Evolutionary conservation across 2,329 filamentous ascomycete species (phyloP).

Genomic region (Neodidymelliopsis sp.): DNA sequence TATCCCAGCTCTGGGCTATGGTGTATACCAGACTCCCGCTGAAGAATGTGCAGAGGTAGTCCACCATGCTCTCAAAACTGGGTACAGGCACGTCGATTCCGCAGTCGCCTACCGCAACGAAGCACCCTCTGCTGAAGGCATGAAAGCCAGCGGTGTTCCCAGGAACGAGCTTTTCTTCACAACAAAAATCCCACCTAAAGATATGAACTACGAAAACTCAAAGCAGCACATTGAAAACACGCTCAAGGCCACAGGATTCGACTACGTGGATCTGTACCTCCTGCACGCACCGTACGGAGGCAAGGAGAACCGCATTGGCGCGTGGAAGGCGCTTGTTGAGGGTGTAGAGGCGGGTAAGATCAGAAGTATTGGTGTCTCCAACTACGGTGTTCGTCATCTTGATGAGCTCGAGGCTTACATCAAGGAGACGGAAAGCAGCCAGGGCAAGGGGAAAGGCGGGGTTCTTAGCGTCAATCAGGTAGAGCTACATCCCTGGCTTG

Average conservation of each 20-base stretch:
- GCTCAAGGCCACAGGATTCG: slow-evolving; percentile 64
- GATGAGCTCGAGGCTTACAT: slow-evolving; percentile 63
- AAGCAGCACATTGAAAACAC: slow-evolving; percentile 62
- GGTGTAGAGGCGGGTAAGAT: slow-evolving; percentile 61
- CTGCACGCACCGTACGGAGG: slow-evolving; percentile 63
- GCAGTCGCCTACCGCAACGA: slow-evolving; percentile 74
- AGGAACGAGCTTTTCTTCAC: slow-evolving; percentile 72
- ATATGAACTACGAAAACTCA: slow-evolving; percentile 67
- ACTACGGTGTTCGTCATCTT: slow-evolving; percentile 64
- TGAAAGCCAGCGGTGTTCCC: slow-evolving; percentile 63
- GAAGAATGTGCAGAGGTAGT: slow-evolving; percentile 65
- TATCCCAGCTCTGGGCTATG: slow-evolving; percentile 67
- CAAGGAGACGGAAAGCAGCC: slow-evolving; percentile 68
- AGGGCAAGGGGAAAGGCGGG: slow-evolving; percentile 70
- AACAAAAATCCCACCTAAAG: slow-evolving; percentile 70
- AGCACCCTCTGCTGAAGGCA: slow-evolving; percentile 68
- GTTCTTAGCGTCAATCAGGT: slow-evolving; percentile 80
- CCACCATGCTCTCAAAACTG: slow-evolving; percentile 63
- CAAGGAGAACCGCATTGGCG: slow-evolving; percentile 57
- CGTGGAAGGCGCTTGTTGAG: slow-evolving; percentile 63
- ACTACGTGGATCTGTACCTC: slow-evolving; percentile 72
- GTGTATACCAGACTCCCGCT: slow-evolving; percentile 60
- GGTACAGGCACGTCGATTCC: slow-evolving; percentile 72
- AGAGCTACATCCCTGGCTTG: slow-evolving; percentile 89
- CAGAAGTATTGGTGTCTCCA: slow-evolving; percentile 61